Base-by-base conservation (phyloP, 116 monocot species). In the Trichopus zeylanicus region DNA sequence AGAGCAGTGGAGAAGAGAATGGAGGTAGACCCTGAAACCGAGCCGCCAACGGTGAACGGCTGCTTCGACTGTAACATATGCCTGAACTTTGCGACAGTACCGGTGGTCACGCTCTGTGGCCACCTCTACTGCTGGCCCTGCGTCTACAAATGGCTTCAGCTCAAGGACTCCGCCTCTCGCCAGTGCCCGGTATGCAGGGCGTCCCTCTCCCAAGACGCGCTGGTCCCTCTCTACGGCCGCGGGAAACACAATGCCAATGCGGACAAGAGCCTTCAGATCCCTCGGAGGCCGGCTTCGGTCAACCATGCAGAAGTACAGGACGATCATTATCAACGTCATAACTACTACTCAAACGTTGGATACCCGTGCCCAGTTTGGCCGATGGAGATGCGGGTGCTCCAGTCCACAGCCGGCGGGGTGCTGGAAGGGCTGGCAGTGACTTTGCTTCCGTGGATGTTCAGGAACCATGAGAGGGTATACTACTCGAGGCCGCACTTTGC, bases 51-150 rank as follows among this genome's bases (percentile, higher is more conserved):
- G 23, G 21, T 12, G 25, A 37, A 35, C 23, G 56, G 59, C 5
- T 63, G 72, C 57, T 86, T 86, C 49, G 78, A 78, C 57, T 86
- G 86, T 61, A 86, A 80, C 71, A 81, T 86, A 22, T 86, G 86
- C 62, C 64, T 86, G 29, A 81, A 81, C 47, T 65, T 57, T 16
- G 74, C 66, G 7, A 61, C 55, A 2, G 81, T 78, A 3, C 86
- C 86, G 2, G 74, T 81, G 8, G 86, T 86, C 31, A 86, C 86
- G 0, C 65, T 78, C 29, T 86, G 86, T 62, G 86, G 86, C 22
- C 86, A 86, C 47, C 86, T 86, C 65, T 86, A 71, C 62, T 86
- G 86, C 71, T 81, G 86, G 86, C 77, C 86, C 29, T 86, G 86
- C 78, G 71, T 86, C 58, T 77, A 81, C 63, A 70, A 75, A 69